Base-by-base conservation (phyloP, 2,329 filamentous ascomycete species). In the Verticillium dahliae region DNA sequence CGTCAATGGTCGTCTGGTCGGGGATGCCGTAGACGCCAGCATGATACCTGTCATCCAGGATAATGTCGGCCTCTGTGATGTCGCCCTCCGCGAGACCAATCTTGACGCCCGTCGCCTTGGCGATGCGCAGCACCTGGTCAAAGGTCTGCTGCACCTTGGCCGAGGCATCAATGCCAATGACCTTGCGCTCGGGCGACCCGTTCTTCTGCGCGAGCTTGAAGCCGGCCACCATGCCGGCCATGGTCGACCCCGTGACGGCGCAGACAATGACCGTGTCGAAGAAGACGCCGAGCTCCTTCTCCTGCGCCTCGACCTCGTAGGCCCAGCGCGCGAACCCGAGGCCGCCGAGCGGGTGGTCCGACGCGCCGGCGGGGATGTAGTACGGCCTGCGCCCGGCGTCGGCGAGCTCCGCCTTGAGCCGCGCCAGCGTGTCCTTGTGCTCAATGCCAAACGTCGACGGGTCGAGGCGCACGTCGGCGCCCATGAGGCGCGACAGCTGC, bases 251-350 rank as follows among this genome's bases (percentile, higher is more conserved):
- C 0, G 88, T 90, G 1, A 90, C 89, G 18, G 85, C 86, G 70
- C 88, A 90, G 9, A 90, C 88, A 60, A 91, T 74, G 7, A 91
- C 69, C 1, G 83, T 86, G 67, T 89, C 86, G 71, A 90, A 91
- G 71, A 88, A 88, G 11, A 89, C 69, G 0, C 85, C 86, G 33
- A 85, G 65, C 65, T 81, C 77, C 64, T 76, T 74, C 73, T 91
- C 88, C 73, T 91, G 88, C 64, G 79, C 76, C 56, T 78, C 78
- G 0, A 91, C 85, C 72, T 91, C 88, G 39, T 89, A 85, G 1
- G 88, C 87, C 85, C 88, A 91, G 2, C 87, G 78, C 7, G 87
- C 87, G 67, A 90, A 91, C 0, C 89, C 88, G 15, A 91, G 72
- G 0, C 88, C 89, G 3, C 89, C 88, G 0, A 90, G 78, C 0